Conservation (phyloP, 495 filamentous ascomycete genomes). For the Penicillium paxilli region DNA sequence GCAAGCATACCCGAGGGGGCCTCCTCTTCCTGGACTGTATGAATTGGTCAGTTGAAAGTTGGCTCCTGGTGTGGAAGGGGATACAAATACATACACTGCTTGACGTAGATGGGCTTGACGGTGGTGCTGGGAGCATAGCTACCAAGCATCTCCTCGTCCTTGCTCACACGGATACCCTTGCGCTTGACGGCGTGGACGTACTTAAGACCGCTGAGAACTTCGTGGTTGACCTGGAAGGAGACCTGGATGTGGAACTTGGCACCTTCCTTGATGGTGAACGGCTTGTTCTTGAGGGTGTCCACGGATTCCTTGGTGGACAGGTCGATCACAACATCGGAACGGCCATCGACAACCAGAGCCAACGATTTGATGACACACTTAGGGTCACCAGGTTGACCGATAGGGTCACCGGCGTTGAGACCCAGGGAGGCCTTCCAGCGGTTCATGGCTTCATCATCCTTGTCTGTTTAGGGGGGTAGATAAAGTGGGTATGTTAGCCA, state of each 20-base stretch:
- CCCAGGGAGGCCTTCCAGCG: slow-evolving; percentile 97
- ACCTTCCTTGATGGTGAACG: slow-evolving; percentile 97
- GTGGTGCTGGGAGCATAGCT: slow-evolving; percentile 89
- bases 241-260: slow-evolving; percentile 89
- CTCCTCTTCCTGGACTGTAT: slow-evolving; percentile 78
- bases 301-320: slow-evolving; percentile 65
- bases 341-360: slow-evolving; percentile 76
- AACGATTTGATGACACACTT: slow-evolving; percentile 90
- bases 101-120: slow-evolving; percentile 78
- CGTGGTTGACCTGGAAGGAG: slow-evolving; percentile 90
- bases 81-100: slow-evolving; percentile 70
- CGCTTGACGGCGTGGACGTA: slow-evolving; percentile 92
- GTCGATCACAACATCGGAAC: slow-evolving; percentile 81
- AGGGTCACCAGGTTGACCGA: slow-evolving; percentile 70
- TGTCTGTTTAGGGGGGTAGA: slow-evolving; percentile 42
- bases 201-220: slow-evolving; percentile 90
- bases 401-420: slow-evolving; percentile 64
- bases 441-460: slow-evolving; percentile 87
- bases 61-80: not conserved
- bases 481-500: slow-evolving; percentile 5
- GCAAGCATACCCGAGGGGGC: slow-evolving; percentile 87
- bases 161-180: slow-evolving; percentile 78
- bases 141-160: slow-evolving; percentile 96
- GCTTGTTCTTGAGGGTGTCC: slow-evolving; percentile 73
- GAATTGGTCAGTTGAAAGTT: not conserved